Evolutionary conservation across 2,329 filamentous ascomycete species (phyloP).

Genomic region (Rhexocercosporidium sp.): DNA sequence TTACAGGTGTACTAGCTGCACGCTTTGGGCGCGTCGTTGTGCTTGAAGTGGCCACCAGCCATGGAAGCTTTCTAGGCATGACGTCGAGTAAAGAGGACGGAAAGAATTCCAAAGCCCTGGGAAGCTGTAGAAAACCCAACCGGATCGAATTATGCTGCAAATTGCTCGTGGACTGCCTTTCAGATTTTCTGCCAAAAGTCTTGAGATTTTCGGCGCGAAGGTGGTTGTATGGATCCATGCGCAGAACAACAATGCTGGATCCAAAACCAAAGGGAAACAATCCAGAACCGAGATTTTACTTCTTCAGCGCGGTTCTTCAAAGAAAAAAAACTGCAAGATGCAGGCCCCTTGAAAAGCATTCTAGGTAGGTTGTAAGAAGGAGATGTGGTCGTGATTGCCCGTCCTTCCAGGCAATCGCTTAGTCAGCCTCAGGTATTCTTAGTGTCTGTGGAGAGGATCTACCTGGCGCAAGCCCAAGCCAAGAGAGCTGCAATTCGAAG

Average conservation of each 20-base stretch:
- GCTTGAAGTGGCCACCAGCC: conserved; percentile 26
- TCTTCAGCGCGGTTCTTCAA: no score
- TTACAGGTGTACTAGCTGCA: conserved; percentile 5
- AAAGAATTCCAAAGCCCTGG: neutral
- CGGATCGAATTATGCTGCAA: neutral
- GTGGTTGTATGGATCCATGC: neutral
- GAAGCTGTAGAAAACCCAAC: no score
- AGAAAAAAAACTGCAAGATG: no score
- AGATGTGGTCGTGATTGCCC: neutral
- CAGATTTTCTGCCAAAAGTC: neutral
- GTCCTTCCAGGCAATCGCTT: neutral
- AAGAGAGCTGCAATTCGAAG: conserved; percentile 2
- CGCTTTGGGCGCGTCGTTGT: conserved; percentile 17
- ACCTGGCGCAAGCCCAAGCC: neutral
- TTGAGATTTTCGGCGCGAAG: neutral
- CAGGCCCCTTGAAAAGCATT: no score
- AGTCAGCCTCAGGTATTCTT: neutral
- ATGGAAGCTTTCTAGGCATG: conserved; percentile 40
- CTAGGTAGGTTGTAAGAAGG: no score
- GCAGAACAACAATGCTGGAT: neutral
- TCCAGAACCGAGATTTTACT: no score
- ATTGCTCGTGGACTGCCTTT: neutral
- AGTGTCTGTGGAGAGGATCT: neutral
- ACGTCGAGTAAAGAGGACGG: neutral
- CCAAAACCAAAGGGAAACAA: neutral